Percentiles rank a stretch among this genome's conserved stretches.
Evolutionary conservation across 2,329 filamentous ascomycete genomes (phyloP).

Genomic region (Aspergillus alliaceus): DNA sequence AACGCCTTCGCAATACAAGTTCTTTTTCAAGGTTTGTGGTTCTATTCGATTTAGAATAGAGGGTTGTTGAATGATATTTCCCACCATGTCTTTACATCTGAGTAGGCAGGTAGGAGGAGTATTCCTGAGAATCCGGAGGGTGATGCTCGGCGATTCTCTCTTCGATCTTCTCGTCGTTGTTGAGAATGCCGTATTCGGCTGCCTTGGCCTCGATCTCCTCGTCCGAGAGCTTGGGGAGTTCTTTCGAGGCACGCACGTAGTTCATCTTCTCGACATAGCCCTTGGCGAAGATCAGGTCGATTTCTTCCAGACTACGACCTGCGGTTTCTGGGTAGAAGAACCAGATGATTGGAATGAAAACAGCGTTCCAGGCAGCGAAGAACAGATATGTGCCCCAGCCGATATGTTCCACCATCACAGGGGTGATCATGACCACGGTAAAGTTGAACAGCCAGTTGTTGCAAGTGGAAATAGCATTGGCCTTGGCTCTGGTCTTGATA

Average conservation of each 20-base stretch:
- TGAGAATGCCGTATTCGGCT: conserved; percentile 5
- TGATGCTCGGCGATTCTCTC: conserved; percentile 4
- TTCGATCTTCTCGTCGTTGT: conserved; percentile 9
- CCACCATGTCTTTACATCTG: background rate
- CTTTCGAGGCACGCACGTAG: conserved; percentile 10
- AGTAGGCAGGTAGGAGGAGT: conserved; percentile 5
- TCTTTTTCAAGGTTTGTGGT: background rate
- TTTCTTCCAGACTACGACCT: conserved; percentile 34
- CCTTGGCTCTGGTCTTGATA: conserved; percentile 48
- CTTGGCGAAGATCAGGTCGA: conserved; percentile 35
- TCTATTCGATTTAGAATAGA: background rate
- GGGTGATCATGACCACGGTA: conserved; percentile 47
- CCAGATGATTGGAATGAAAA: conserved; percentile 49
- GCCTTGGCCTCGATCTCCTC: conserved; percentile 14
- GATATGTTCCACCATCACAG: conserved; percentile 31
- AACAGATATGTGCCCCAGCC: conserved; percentile 36
- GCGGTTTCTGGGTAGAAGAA: conserved; percentile 51
- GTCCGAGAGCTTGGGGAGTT: conserved; percentile 7
- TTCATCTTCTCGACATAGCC: conserved; percentile 16
- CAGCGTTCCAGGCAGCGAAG: conserved; percentile 29
- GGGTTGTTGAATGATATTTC: background rate
- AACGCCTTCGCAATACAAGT: background rate
- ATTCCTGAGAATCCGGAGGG: conserved; percentile 5
- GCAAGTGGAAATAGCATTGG: conserved; percentile 50
- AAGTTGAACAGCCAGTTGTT: conserved; percentile 55